These are phyloP conservation scores for Sanghuangporus baumii DNA, from an alignment of 1,284 basidiomycete species.

Conservation along the genomic window DNA sequence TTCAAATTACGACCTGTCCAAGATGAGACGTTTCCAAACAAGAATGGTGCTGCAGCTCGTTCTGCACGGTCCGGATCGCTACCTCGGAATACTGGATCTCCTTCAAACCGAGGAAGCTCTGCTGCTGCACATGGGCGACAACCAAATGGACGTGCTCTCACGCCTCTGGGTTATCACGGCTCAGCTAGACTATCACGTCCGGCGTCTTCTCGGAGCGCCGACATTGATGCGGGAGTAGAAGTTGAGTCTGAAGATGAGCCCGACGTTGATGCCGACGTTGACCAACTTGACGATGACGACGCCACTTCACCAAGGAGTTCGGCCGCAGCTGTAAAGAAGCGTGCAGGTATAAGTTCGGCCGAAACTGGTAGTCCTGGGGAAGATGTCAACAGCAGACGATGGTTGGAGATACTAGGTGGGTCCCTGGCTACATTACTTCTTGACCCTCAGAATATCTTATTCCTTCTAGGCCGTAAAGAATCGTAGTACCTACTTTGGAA, in stretches of 20 bases:
- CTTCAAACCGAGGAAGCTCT: neutral
- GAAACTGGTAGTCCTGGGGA: neutral
- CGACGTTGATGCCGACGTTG: neutral
- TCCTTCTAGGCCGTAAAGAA: neutral
- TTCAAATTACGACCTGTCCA: slow-evolving; percentile 2
- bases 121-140: neutral
- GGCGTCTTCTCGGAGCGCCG: neutral
- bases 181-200: neutral
- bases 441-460: neutral
- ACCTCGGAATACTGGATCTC: neutral
- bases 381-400: slow-evolving; percentile 5
- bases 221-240: slow-evolving; percentile 1
- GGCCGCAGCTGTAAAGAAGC: neutral
- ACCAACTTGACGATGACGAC: neutral
- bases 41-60: neutral
- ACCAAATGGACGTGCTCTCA: neutral
- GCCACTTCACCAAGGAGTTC: neutral
- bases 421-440: no score
- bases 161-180: neutral
- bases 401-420: slow-evolving; percentile 10
- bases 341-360: neutral
- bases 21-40: neutral
- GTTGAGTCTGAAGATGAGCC: slow-evolving; percentile 1
- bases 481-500: neutral
- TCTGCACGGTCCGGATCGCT: neutral